A percentile compares a stretch with the other conserved stretches of the same genome.
phyloP scores from a whole-genome alignment of 139 green algal genomes.

The Diplosphaera chodatii region DNA sequence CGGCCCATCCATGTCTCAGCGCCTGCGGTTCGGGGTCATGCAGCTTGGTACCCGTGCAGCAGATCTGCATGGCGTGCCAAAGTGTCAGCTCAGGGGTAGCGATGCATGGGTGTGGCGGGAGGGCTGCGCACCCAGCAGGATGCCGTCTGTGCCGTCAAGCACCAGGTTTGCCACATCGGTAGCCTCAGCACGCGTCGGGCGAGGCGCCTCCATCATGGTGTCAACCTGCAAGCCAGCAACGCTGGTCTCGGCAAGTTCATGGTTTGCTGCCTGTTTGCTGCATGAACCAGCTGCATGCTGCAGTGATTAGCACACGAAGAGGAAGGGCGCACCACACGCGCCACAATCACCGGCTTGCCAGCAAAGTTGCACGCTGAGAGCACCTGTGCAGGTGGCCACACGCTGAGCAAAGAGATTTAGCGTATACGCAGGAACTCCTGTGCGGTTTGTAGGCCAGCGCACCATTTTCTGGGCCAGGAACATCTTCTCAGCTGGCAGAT shows the following conservation, averaged over 20 bases:
- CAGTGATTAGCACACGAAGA: too few species aligned
- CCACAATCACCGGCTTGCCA: slow-evolving; percentile 80
- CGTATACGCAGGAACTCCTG: too few species aligned
- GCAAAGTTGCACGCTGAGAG: slow-evolving; percentile 45
- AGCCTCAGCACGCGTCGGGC: slow-evolving; percentile 61
- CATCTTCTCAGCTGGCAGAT: slow-evolving; percentile 70
- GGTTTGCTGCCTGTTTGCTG: too few species aligned
- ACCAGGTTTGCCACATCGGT: slow-evolving; percentile 93
- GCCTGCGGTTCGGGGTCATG: too few species aligned
- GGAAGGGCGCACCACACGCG: slow-evolving; percentile 50
- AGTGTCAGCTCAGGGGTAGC: background rate
- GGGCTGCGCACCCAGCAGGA: slow-evolving; percentile 73
- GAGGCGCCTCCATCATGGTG: slow-evolving; percentile 67
- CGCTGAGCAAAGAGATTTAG: too few species aligned
- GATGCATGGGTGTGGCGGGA: slow-evolving; percentile 33
- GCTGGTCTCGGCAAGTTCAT: too few species aligned
- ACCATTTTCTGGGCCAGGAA: slow-evolving; percentile 49
- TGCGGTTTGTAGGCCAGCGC: background rate
- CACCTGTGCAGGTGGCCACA: background rate
- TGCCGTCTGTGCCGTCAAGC: slow-evolving; percentile 69
- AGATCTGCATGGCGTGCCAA: background rate
- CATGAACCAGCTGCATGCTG: too few species aligned
- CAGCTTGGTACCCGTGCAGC: too few species aligned
- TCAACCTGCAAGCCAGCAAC: slow-evolving; percentile 58
- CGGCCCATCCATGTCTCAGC: slow-evolving; percentile 77